A percentile compares a stretch with the other conserved stretches of the same genome.
Evolutionary conservation across 148 eudicot genomes (phyloP).

Genomic region (Amaranthus cruentus): DNA sequence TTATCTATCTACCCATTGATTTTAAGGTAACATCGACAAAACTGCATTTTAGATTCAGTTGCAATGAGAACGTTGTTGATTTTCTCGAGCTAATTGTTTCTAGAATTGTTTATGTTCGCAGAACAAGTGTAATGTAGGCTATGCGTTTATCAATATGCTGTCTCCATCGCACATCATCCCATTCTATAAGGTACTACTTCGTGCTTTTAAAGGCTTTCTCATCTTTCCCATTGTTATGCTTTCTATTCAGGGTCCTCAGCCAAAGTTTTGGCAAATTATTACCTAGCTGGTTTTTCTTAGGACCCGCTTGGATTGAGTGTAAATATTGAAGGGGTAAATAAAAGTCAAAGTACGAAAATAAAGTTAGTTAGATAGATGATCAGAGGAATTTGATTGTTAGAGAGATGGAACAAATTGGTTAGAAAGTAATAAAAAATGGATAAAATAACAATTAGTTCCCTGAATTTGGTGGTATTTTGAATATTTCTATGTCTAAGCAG

Average conservation of each 20-base stretch:
- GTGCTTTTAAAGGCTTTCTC: not conserved
- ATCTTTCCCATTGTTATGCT: not conserved
- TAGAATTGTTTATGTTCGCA: constrained; percentile 33
- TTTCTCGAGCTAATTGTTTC: constrained; percentile 9
- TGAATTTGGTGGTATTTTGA: no score
- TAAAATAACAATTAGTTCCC: no score
- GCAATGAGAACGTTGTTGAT: not conserved
- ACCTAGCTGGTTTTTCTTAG: not conserved
- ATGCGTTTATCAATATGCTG: constrained; percentile 92
- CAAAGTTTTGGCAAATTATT: not conserved
- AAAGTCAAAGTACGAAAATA: no score
- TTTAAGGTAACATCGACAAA: constrained; percentile 56
- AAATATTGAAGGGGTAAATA: no score
- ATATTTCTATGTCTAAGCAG: no score
- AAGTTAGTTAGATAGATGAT: no score
- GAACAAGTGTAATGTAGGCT: constrained; percentile 98
- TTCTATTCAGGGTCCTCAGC: not conserved
- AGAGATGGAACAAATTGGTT: no score
- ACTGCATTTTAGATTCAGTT: not conserved
- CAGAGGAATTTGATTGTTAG: no score
- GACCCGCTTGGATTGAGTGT: no score
- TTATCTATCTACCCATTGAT: constrained; percentile 94
- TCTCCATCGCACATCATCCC: constrained; percentile 75
- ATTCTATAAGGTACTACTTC: constrained; percentile 58
- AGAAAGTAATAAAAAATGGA: no score